Evolutionary conservation across 164 flowering plant species (phyloP), one percentile per base, ranked within the genome.

Genomic region (Santalum album): DNA sequence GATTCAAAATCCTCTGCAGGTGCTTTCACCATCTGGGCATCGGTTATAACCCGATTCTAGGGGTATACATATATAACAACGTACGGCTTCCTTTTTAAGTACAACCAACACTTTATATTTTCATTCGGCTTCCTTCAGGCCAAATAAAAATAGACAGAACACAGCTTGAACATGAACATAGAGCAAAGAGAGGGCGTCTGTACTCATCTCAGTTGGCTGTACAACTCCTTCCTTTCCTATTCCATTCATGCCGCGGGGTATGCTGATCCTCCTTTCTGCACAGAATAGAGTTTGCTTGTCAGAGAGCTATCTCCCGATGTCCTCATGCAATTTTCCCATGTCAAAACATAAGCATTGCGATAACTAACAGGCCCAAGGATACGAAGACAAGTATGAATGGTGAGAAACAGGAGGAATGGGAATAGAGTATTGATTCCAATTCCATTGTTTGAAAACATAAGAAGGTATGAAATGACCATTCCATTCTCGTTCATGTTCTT

Each of bases 191-290:
- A 52, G 67, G 64, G 59, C 53, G 57, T 68, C 65, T 81, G 65
- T 57, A 65, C 75, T 69, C 72, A 74, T 76, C 79, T n/a, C n/a
- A 65, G 88, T 87, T 78, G 83, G 94, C 94, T 86, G 89, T 89
- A 86, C 95, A 89, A 67, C 67, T 66, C 63, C 76, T 68, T 68
- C 58, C 63, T 63, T 69, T 64, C 66, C 75, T 66, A 71, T 36
- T 57, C 72, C 65, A 59, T 66, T 69, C 51, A 64, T 54, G 82
- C 69, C 53, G 82, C 69, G n/a, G 77, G 67, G 45, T 74, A 75
- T 27, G 52, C 89, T 76, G 24, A 79, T 86, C 72, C 91, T 80
- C 75, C 79, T 77, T 59, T 89, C 96, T 89, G 91, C 77, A 78
- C 70, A 57, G 55, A 45, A 25, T 51, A 26, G 2, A 12, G 25